Conservation (phyloP, 202 grass and related monocot species). For the Panicum virgatum region DNA sequence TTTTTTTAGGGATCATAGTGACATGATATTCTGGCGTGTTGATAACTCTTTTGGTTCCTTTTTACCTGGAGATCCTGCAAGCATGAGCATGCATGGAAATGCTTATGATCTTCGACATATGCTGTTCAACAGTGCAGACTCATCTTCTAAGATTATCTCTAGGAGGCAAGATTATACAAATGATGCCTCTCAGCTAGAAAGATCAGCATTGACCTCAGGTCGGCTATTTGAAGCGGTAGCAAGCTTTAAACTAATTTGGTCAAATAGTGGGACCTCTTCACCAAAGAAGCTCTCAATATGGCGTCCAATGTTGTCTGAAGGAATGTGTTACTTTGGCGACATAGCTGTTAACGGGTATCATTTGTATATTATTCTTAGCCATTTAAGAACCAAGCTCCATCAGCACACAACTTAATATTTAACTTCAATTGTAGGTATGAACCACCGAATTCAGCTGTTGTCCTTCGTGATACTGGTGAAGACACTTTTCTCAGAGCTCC, state of each 20-base stretch:
- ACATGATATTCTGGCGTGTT: slow-evolving; percentile 79
- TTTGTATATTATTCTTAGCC: slow-evolving; percentile 23
- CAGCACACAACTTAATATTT: slow-evolving; percentile 22
- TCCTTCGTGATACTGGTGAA: slow-evolving; percentile 72
- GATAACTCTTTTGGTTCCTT: slow-evolving; percentile 97
- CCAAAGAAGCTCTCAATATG: slow-evolving; percentile 91
- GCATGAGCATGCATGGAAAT: slow-evolving; percentile 58
- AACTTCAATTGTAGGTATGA: slow-evolving; percentile 66
- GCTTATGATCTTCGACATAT: slow-evolving; percentile 84
- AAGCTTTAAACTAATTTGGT: slow-evolving; percentile 93
- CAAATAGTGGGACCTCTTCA: slow-evolving; percentile 64
- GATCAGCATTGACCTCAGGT: slow-evolving; percentile 63
- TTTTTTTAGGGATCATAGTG: slow-evolving; percentile 55
- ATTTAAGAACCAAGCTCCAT: slow-evolving; percentile 28
- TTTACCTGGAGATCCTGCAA: slow-evolving; percentile 64
- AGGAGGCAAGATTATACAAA: slow-evolving; percentile 42
- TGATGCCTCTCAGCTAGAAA: slow-evolving; percentile 51
- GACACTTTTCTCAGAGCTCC: slow-evolving; percentile 78
- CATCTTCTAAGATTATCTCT: slow-evolving; percentile 47
- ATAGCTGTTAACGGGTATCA: slow-evolving; percentile 86
- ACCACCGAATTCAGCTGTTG: slow-evolving; percentile 90
- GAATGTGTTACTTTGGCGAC: slow-evolving; percentile 87
- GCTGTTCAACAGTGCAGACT: slow-evolving; percentile 58
- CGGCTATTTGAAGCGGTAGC: slow-evolving; percentile 81
- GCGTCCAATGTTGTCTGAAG: slow-evolving; percentile 78